Evolutionary conservation across 257 asterid species (phyloP).

Genomic region (Gentiana straminea): DNA sequence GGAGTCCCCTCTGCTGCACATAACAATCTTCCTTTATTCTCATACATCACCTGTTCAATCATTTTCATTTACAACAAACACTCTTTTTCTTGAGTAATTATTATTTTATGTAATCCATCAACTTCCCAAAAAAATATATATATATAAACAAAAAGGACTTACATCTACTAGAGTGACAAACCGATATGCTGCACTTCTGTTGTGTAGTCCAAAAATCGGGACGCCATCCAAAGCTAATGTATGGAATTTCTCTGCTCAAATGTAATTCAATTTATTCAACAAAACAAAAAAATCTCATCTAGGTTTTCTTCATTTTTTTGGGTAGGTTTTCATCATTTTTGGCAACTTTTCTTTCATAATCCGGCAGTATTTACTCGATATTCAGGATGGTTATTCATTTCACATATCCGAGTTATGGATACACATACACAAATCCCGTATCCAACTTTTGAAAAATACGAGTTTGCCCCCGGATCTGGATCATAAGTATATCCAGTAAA

Average conservation of each 20-base stretch:
- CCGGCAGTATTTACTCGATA: too few species aligned
- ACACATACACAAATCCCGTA: too few species aligned
- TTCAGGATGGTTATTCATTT: too few species aligned
- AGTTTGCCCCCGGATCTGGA: too few species aligned
- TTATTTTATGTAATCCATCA: too few species aligned
- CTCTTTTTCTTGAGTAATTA: background rate
- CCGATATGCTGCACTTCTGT: slow-evolving; percentile 86
- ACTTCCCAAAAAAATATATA: background rate
- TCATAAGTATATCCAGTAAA: too few species aligned
- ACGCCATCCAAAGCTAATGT: slow-evolving; percentile 89
- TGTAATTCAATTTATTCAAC: background rate
- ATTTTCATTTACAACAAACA: background rate
- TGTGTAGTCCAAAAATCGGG: slow-evolving; percentile 69
- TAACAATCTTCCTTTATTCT: slow-evolving; percentile 61
- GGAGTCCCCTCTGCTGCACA: slow-evolving; percentile 91
- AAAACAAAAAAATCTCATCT: too few species aligned
- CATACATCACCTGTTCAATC: slow-evolving; percentile 71
- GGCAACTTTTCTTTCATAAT: too few species aligned
- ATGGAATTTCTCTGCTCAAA: slow-evolving; percentile 63
- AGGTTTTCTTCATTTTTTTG: too few species aligned
- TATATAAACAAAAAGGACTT: slow-evolving; percentile 27
- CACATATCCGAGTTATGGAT: too few species aligned
- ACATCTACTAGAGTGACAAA: slow-evolving; percentile 93
- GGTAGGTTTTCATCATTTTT: too few species aligned
- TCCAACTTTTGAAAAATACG: too few species aligned